Conservation (phyloP, 2,329 filamentous ascomycete genomes). For the Aspergillus fructus region DNA sequence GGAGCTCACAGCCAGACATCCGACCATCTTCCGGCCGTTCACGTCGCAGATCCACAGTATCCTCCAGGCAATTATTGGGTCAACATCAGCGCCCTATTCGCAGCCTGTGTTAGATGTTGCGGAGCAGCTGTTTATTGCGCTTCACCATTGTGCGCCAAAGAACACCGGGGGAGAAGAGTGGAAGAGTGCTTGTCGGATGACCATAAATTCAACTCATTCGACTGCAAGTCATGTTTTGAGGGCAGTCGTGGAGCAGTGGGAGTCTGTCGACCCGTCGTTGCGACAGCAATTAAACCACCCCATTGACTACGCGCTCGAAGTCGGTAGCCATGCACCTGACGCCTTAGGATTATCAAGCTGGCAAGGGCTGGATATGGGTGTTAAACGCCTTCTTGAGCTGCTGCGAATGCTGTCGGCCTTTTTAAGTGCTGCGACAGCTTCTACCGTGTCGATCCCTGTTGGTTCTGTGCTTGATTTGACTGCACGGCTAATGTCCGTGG, state of each 20-base stretch:
- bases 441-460: slow-evolving; percentile 65
- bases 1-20: slow-evolving; percentile 73
- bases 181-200: slow-evolving; percentile 62
- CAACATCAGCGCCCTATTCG: slow-evolving; percentile 57
- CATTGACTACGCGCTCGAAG: slow-evolving; percentile 34
- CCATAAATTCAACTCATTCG: slow-evolving; percentile 65
- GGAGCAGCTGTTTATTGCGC: slow-evolving; percentile 64
- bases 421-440: slow-evolving; percentile 63
- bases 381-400: slow-evolving; percentile 66
- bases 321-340: slow-evolving; percentile 41
- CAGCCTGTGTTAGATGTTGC: slow-evolving; percentile 57
- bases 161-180: slow-evolving; percentile 75
- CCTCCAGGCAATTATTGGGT: slow-evolving; percentile 61
- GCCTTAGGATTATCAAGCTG: slow-evolving; percentile 62
- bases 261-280: slow-evolving; percentile 57
- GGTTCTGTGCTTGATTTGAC: slow-evolving; percentile 68
- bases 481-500: slow-evolving; percentile 67
- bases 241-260: slow-evolving; percentile 77
- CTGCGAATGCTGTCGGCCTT: slow-evolving; percentile 65
- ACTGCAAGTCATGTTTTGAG: slow-evolving; percentile 77
- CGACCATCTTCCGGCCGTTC: slow-evolving; percentile 78
- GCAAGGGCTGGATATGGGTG: slow-evolving; percentile 72
- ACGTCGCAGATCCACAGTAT: slow-evolving; percentile 65
- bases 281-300: slow-evolving; percentile 31
- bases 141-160: slow-evolving; percentile 80